phyloP scores from a whole-genome alignment of 805 yeast genomes.

The Candida golubevii region DNA sequence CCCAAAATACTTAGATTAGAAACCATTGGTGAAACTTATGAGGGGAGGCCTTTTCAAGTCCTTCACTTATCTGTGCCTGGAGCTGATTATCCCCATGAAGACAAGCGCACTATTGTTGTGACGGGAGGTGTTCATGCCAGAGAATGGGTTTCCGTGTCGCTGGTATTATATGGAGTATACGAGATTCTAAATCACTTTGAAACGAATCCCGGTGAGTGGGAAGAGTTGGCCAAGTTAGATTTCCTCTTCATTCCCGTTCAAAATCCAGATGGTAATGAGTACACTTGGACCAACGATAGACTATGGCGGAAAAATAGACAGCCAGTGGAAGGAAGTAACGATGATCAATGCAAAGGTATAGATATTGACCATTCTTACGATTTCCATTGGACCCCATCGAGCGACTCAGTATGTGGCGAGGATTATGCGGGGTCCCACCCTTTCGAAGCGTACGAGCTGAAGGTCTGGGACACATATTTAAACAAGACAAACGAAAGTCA shows the following conservation, averaged over 20 bases:
- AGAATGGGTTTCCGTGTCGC: conserved; percentile 80
- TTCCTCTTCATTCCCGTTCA: conserved; percentile 76
- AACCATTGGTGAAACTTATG: conserved; percentile 69
- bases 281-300: conserved; percentile 76
- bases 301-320: conserved; percentile 90
- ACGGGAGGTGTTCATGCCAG: conserved; percentile 88
- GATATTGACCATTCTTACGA: conserved; percentile 85
- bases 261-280: conserved; percentile 89
- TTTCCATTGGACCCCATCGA: conserved; percentile 61
- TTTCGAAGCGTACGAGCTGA: conserved; percentile 47
- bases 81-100: conserved; percentile 28
- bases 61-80: conserved; percentile 54
- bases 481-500: conserved; percentile 48
- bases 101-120: conserved; percentile 61
- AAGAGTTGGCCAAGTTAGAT: conserved; percentile 55
- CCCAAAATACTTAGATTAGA: conserved; percentile 63
- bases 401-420: conserved; percentile 75
- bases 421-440: conserved; percentile 75
- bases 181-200: conserved; percentile 29
- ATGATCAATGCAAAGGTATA: conserved; percentile 70
- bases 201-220: conserved; percentile 34
- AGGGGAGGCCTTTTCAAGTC: conserved; percentile 67
- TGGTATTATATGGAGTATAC: conserved; percentile 56
- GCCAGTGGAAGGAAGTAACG: conserved; percentile 20
- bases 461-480: conserved; percentile 38